Evolutionary conservation across 1,284 basidiomycete genomes (phyloP).

Genomic region (Singerocomus inundabilis): DNA sequence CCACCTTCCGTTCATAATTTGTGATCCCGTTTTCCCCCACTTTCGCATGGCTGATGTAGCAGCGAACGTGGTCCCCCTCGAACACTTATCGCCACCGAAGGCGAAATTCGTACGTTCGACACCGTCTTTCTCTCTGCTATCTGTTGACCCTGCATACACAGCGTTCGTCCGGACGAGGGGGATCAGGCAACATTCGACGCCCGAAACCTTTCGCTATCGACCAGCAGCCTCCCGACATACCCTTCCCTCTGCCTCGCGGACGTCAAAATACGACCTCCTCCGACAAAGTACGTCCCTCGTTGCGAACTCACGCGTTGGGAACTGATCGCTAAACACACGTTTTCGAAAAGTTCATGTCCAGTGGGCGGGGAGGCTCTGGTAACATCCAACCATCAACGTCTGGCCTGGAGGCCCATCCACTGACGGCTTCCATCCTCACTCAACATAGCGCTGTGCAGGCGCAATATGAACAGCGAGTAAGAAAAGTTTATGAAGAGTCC

Average conservation of each 20-base stretch:
- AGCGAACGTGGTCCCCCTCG: not conserved
- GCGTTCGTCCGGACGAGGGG: slow-evolving; percentile 64
- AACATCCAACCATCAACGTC: slow-evolving; percentile 72
- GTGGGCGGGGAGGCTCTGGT: slow-evolving; percentile 75
- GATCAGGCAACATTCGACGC: slow-evolving; percentile 61
- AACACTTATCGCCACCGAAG: slow-evolving; percentile 23
- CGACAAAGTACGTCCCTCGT: slow-evolving; percentile 26
- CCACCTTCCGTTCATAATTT: not conserved
- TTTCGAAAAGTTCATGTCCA: slow-evolving; percentile 46
- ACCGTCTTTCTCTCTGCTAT: not conserved
- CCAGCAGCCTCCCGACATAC: slow-evolving; percentile 35
- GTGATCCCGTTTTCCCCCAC: not conserved
- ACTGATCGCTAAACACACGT: not conserved
- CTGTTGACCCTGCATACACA: slow-evolving; percentile 20
- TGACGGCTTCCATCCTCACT: slow-evolving; percentile 35
- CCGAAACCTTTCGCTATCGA: slow-evolving; percentile 37
- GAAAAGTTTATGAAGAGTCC: slow-evolving; percentile 40
- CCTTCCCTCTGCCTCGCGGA: slow-evolving; percentile 46
- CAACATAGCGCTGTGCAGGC: slow-evolving; percentile 22
- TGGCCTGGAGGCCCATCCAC: slow-evolving; percentile 39
- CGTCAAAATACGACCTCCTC: slow-evolving; percentile 42
- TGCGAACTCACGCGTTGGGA: not conserved
- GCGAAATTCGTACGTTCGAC: slow-evolving; percentile 37
- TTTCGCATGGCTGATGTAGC: slow-evolving; percentile 14
- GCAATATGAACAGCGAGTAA: slow-evolving; percentile 44